Evolutionary conservation across 2,329 filamentous ascomycete genomes (phyloP), one percentile per base, ranked within the genome.

Genomic region (Seiridium cupressi): DNA sequence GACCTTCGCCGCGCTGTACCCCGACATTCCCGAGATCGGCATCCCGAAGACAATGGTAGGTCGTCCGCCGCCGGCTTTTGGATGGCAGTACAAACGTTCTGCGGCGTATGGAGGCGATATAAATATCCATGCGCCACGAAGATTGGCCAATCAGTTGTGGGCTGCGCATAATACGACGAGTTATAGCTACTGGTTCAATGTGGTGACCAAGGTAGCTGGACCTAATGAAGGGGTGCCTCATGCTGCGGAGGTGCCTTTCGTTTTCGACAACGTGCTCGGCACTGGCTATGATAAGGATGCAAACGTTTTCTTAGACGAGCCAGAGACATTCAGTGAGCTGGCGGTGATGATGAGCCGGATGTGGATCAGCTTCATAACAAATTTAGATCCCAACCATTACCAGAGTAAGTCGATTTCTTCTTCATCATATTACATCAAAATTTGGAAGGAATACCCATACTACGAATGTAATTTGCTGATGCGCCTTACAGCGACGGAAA

Each of bases 291-390:
- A 1, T 86, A 68, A 62, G 1, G 62, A 53, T 1, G 9, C 34
- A 11, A 51, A 51, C n/a, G 78, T 78, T 1, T 77, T 81, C 44
- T 73, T 63, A 34, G 72, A 72, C 53, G 73, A 76, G 65, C 76
- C 80, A 0, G 66, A 76, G 54, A 76, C 74, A 1, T 81, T 76
- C 61, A 61, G 72, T 7, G 64, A 71, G 3, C 70, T 85, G 32
- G 77, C 80, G 10, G 69, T 76, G 46, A 68, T 79, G 63, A 84
- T 85, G 78, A 75, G 75, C 51, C 71, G 74, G 54, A 80, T 80
- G 75, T 85, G 83, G 83, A 76, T 79, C 32, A 75, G 73, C 4
- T 85, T 84, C 63, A 74, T 83, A 54, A 72, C 76, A 49, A 73
- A 72, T 48, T 67, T 77, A 18, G 72, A 82, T 66, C 82, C 82